Conservation (phyloP, 768 basidiomycete species). For the Boletus huronensis region DNA sequence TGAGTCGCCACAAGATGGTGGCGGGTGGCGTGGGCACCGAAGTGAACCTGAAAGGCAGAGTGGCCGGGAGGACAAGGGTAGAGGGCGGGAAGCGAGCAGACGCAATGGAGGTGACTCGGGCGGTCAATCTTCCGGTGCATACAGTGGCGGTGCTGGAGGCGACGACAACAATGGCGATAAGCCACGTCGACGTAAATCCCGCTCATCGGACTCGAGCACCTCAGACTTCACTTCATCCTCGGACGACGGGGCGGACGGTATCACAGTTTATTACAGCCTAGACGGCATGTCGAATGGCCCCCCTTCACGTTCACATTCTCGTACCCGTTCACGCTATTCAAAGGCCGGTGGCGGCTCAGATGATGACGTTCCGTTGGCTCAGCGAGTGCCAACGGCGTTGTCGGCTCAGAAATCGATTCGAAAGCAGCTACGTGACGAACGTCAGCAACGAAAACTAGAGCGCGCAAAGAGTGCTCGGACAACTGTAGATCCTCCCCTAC, state of each 20-base stretch:
- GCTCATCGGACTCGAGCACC: conserved; percentile 33
- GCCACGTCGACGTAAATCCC: conserved; percentile 25
- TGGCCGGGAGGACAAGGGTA: conserved; percentile 10
- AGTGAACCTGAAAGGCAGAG: conserved; percentile 12
- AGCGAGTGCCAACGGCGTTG: conserved; percentile 77
- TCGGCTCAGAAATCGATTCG: conserved; percentile 80
- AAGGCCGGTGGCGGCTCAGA: conserved; percentile 41
- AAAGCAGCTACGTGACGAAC: conserved; percentile 64
- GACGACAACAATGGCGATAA: conserved; percentile 38
- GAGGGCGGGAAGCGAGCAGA: conserved; percentile 6
- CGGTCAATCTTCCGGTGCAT: conserved; percentile 16
- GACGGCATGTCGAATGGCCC: conserved; percentile 34
- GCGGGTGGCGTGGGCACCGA: conserved; percentile 21
- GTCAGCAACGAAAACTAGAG: conserved; percentile 52
- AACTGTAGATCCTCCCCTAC: conserved; percentile 17
- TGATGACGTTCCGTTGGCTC: conserved; percentile 84
- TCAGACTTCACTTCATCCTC: conserved; percentile 37
- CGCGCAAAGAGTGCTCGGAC: conserved; percentile 33
- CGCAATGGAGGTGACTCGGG: conserved; percentile 18
- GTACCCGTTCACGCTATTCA: conserved; percentile 19
- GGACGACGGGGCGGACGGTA: conserved; percentile 44
- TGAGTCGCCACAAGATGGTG: conserved; percentile 12
- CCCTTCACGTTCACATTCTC: conserved; percentile 21
- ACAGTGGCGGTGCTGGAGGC: conserved; percentile 37
- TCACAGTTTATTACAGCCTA: conserved; percentile 42